These are phyloP conservation scores for Nakaseomyces kungkrabaensis DNA, from an alignment of 1,139 yeast genomes.

Conservation along the genomic window DNA sequence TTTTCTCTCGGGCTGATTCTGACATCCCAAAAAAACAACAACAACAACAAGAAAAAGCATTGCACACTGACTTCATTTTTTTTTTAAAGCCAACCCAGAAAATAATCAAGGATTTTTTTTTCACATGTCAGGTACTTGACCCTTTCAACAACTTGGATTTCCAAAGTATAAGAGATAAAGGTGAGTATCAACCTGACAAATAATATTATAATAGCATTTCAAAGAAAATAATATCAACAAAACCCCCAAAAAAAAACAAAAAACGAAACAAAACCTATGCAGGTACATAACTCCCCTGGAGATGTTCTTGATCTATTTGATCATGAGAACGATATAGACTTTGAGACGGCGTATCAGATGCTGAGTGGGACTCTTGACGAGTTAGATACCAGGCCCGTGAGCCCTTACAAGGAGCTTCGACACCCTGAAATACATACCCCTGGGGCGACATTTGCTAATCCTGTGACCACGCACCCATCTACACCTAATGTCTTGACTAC, in stretches of 20 bases:
- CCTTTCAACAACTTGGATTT: too few species aligned
- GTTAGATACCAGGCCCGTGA: background rate
- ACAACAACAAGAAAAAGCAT: too few species aligned
- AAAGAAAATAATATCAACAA: too few species aligned
- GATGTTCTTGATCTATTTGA: conserved; percentile 17
- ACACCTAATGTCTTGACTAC: background rate
- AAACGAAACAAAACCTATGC: background rate
- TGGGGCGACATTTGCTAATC: background rate
- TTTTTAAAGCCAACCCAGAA: too few species aligned
- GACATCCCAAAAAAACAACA: too few species aligned
- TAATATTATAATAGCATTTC: too few species aligned
- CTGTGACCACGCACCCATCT: background rate
- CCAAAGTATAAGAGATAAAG: too few species aligned
- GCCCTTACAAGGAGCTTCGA: background rate
- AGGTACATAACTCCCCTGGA: conserved; percentile 1
- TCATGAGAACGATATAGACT: conserved; percentile 26
- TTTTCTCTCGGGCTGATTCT: too few species aligned
- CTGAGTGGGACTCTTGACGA: conserved; percentile 8
- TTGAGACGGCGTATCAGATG: conserved; percentile 29
- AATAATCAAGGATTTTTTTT: too few species aligned
- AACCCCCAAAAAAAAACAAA: background rate
- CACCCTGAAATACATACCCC: background rate
- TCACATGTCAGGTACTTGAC: background rate
- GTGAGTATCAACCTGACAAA: too few species aligned
- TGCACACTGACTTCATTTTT: too few species aligned